A percentile compares a stretch with the other conserved stretches of the same genome.
Conservation (phyloP, 805 yeast genomes). For the Kuraishia floccosa region DNA sequence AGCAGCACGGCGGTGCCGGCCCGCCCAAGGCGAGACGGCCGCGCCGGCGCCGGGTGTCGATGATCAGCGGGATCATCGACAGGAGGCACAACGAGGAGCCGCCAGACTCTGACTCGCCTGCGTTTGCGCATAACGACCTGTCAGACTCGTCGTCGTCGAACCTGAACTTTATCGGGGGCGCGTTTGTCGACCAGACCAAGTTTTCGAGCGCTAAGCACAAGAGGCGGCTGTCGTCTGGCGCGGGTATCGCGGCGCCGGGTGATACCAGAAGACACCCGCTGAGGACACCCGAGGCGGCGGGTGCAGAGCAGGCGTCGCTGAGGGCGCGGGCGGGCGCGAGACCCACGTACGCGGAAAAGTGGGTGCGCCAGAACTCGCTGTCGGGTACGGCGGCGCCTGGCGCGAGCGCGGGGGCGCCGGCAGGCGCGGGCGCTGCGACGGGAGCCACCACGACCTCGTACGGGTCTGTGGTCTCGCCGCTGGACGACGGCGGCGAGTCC, state of each 20-base stretch:
- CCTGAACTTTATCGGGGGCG: conserved; percentile 4
- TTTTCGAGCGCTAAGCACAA: not conserved
- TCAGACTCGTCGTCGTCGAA: conserved; percentile 7
- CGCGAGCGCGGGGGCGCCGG: not conserved
- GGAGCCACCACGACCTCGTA: not conserved
- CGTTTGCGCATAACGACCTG: conserved; percentile 13
- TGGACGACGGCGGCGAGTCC: not conserved
- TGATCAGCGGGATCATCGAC: no score
- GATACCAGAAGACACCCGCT: not conserved
- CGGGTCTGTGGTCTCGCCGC: conserved; percentile 1
- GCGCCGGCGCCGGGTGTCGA: no score
- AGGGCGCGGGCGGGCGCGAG: conserved; percentile 1
- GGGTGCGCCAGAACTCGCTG: conserved; percentile 6
- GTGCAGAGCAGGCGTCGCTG: not conserved
- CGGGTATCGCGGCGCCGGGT: not conserved
- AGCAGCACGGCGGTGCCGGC: no score
- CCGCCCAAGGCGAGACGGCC: no score
- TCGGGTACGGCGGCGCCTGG: not conserved
- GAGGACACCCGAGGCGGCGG: conserved; percentile 4
- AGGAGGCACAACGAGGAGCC: no score
- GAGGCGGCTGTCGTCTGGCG: not conserved
- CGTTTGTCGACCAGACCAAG: conserved; percentile 14
- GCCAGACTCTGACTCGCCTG: no score
- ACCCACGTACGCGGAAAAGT: conserved; percentile 15
- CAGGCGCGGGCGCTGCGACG: not conserved